Percentiles rank a stretch among this genome's conserved stretches.
Conservation (phyloP, 352 stramenopile species). For the Globisporangium paroecandrum region DNA sequence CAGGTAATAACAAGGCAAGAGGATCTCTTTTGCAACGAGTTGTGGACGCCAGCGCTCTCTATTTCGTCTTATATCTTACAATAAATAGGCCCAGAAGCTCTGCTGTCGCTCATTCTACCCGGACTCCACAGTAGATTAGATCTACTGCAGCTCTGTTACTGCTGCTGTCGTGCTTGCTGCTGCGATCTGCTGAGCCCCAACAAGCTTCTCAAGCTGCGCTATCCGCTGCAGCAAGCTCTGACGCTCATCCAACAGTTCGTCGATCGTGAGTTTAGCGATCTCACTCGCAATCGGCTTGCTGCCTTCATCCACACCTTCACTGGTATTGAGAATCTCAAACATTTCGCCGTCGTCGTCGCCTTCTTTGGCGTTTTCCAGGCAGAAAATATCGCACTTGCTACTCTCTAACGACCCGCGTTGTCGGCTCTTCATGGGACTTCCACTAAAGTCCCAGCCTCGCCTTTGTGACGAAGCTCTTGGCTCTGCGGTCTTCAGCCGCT, state of each 20-base stretch:
- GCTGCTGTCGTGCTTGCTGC: neutral
- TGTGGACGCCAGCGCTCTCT: neutral
- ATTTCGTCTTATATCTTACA: neutral
- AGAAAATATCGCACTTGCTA: constrained; percentile 18
- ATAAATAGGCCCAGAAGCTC: constrained; percentile 5
- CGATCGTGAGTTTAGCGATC: constrained; percentile 9
- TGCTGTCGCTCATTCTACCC: neutral
- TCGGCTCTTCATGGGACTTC: neutral
- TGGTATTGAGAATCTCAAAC: constrained; percentile 1
- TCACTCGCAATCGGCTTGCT: neutral
- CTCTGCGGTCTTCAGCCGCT: constrained; percentile 43
- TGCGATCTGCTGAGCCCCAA: constrained; percentile 13
- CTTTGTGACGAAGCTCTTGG: constrained; percentile 1
- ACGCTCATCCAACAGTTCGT: constrained; percentile 34
- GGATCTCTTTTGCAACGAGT: neutral
- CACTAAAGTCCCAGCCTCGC: neutral
- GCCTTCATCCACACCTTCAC: neutral
- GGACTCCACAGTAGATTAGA: neutral
- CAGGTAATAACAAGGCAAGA: neutral
- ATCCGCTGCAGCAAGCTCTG: constrained; percentile 36
- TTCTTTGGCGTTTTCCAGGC: constrained; percentile 35
- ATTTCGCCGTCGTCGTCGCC: constrained; percentile 25
- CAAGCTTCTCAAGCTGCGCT: constrained; percentile 32
- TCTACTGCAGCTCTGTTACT: neutral
- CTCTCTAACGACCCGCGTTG: neutral